A percentile compares a stretch with the other conserved stretches of the same genome.
Evolutionary conservation across 805 yeast genomes (phyloP).

Genomic region (Cyberlindnera amylophila): DNA sequence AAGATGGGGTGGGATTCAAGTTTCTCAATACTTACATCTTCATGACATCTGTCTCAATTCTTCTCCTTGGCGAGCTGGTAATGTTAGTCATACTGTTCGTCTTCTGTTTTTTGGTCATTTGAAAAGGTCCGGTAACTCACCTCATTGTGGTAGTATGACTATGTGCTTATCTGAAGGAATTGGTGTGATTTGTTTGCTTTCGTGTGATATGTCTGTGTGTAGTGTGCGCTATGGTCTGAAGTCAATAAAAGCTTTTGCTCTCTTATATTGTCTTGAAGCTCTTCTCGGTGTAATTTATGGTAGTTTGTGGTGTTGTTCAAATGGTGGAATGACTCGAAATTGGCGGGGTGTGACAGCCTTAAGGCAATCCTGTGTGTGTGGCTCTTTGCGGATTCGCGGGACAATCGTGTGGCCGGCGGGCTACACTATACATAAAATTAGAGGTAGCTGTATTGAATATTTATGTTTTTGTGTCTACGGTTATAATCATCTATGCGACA

Average conservation of each 20-base stretch:
- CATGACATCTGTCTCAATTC: constrained; percentile 93
- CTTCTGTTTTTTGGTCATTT: no score
- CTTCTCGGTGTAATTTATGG: no score
- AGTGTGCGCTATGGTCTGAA: neutral
- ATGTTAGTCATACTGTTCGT: neutral
- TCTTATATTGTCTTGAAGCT: no score
- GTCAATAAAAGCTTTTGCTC: no score
- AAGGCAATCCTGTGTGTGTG: neutral
- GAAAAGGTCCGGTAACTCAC: constrained; percentile 1
- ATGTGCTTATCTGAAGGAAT: neutral
- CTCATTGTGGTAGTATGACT: constrained; percentile 5
- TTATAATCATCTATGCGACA: no score
- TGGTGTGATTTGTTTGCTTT: neutral
- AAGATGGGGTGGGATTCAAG: no score
- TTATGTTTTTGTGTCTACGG: no score
- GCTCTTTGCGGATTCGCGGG: no score
- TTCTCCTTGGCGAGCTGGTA: constrained; percentile 33
- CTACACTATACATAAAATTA: no score
- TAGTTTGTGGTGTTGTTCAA: no score
- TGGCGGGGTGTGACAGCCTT: neutral
- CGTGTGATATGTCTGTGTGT: neutral
- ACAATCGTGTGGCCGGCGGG: no score
- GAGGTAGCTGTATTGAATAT: no score
- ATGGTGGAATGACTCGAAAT: neutral
- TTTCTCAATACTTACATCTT: constrained; percentile 56